Conservation (phyloP, 2,329 filamentous ascomycete species). For the Sporothrix sp. region DNA sequence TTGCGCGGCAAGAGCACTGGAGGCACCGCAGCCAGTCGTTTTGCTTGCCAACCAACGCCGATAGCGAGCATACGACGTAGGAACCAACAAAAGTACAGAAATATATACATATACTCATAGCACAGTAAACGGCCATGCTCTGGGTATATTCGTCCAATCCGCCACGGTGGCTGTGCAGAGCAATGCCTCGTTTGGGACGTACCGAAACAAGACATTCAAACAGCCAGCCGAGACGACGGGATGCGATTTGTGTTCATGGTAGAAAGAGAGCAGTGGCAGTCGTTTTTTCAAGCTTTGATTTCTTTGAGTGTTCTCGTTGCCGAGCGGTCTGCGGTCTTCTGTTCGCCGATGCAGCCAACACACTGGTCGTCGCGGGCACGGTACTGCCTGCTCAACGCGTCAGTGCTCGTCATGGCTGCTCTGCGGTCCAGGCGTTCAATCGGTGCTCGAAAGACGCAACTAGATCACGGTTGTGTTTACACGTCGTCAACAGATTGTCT, state of each 20-base stretch:
- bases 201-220: conserved; percentile 4
- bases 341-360: too few relatives aligned
- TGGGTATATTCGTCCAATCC: not conserved
- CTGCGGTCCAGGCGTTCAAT: too few relatives aligned
- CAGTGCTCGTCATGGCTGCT: too few relatives aligned
- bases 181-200: conserved; percentile 1
- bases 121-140: not conserved
- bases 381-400: too few relatives aligned
- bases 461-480: too few relatives aligned
- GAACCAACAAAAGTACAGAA: not conserved
- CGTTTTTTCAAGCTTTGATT: not conserved
- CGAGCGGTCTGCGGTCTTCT: too few relatives aligned
- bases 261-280: not conserved
- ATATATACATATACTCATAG: not conserved
- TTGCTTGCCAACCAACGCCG: too few relatives aligned
- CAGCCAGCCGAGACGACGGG: conserved; percentile 1
- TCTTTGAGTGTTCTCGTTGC: not conserved
- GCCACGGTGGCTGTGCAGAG: conserved; percentile 1
- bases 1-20: not conserved
- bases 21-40: not conserved
- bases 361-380: too few relatives aligned
- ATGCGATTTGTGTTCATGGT: not conserved
- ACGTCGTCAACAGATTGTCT: too few relatives aligned
- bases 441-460: too few relatives aligned
- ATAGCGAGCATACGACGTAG: too few relatives aligned